Evolutionary conservation across 2,329 filamentous ascomycete species (phyloP).

Genomic region (Leptographium galeiforme): DNA sequence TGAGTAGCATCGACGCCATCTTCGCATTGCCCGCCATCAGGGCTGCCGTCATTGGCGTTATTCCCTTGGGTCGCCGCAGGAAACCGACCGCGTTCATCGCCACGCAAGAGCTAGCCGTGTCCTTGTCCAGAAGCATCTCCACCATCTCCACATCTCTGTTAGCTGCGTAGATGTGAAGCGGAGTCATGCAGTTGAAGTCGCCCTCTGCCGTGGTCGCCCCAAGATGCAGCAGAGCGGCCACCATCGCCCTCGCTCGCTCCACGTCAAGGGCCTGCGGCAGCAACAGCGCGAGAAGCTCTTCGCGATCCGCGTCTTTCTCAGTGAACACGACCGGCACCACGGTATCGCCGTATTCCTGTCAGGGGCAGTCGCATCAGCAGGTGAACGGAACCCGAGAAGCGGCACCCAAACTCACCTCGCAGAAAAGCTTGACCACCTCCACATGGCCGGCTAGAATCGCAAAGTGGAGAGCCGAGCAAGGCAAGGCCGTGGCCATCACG

Average conservation of each 20-base stretch:
- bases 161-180: conserved; percentile 51
- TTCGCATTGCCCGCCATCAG: conserved; percentile 37
- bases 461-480: conserved; percentile 61
- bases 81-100: conserved; percentile 54
- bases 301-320: conserved; percentile 32
- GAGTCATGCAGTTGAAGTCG: conserved; percentile 49
- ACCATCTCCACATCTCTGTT: conserved; percentile 33
- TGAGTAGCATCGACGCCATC: conserved; percentile 46
- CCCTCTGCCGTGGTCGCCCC: conserved; percentile 64
- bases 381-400: background rate
- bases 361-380: conserved; percentile 3
- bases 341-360: conserved; percentile 58
- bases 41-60: conserved; percentile 36
- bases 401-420: conserved; percentile 30
- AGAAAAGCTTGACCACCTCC: conserved; percentile 54
- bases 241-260: conserved; percentile 52
- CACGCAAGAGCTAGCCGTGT: conserved; percentile 45
- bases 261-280: conserved; percentile 52
- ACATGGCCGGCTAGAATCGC: conserved; percentile 63
- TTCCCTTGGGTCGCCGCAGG: conserved; percentile 7
- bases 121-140: conserved; percentile 37
- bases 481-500: conserved; percentile 65
- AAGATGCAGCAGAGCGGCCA: conserved; percentile 48
- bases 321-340: conserved; percentile 59
- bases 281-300: conserved; percentile 55